These are phyloP conservation scores for Aspergillus awamori DNA, from an alignment of 2,329 filamentous ascomycete species.

Conservation along the genomic window DNA sequence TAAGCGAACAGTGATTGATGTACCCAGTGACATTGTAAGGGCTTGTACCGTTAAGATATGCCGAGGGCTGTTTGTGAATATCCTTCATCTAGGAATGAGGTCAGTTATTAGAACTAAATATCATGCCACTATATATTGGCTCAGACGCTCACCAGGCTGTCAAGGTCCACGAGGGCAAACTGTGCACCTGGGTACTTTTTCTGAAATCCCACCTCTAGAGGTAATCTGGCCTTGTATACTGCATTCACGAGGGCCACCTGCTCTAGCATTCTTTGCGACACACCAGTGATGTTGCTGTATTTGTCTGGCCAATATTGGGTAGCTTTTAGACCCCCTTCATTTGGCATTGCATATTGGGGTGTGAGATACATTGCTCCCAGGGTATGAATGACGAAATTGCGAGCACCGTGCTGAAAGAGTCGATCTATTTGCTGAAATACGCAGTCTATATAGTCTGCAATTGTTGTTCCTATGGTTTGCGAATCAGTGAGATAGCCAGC, in stretches of 20 bases:
- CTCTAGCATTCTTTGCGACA: conserved; percentile 56
- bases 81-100: conserved; percentile 55
- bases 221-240: conserved; percentile 55
- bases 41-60: conserved; percentile 64
- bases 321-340: conserved; percentile 46
- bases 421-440: conserved; percentile 64
- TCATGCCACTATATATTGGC: no score
- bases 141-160: conserved; percentile 53
- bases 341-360: conserved; percentile 64
- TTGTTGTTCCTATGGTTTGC: conserved; percentile 61
- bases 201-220: conserved; percentile 46
- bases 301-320: conserved; percentile 53
- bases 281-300: conserved; percentile 40
- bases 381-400: conserved; percentile 73
- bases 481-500: conserved; percentile 66
- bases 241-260: conserved; percentile 54
- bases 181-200: conserved; percentile 56
- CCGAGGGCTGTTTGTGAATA: conserved; percentile 61
- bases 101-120: background rate
- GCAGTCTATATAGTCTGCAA: conserved; percentile 68
- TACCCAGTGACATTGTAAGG: conserved; percentile 64
- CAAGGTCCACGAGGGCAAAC: conserved; percentile 68
- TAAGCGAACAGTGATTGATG: conserved; percentile 55
- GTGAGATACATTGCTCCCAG: conserved; percentile 65
- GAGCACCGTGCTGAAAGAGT: conserved; percentile 66